A percentile compares a stretch with the other conserved stretches of the same genome.
Evolutionary conservation across 306 rosid genomes (phyloP).

Genomic region (Purshia tridentata): DNA sequence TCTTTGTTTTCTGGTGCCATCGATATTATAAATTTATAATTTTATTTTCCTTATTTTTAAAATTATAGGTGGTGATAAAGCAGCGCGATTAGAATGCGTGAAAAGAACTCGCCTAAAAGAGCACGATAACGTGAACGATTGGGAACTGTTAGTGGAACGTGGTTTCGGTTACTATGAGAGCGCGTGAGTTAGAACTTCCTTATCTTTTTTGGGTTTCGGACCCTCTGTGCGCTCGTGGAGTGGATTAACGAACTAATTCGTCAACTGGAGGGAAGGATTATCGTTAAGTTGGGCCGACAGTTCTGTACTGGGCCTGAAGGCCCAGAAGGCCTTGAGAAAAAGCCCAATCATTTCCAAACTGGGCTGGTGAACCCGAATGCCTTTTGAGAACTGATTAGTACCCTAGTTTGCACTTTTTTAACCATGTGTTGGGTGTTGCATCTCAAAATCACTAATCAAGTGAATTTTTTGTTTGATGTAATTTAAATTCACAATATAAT

Average conservation of each 20-base stretch:
- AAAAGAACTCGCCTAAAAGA: background rate
- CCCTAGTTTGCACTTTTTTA: too few species aligned
- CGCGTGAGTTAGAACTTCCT: slow-evolving; percentile 9
- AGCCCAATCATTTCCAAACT: background rate
- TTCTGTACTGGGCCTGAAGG: background rate
- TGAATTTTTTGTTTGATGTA: too few species aligned
- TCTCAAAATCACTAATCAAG: too few species aligned
- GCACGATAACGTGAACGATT: background rate
- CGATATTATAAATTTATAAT: background rate
- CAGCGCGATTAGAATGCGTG: background rate
- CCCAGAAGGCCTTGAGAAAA: background rate
- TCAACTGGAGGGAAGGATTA: background rate
- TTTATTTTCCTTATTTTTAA: background rate
- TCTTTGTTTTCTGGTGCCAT: too few species aligned
- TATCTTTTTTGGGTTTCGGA: slow-evolving; percentile 20
- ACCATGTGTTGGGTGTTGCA: too few species aligned
- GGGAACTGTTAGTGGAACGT: slow-evolving; percentile 1
- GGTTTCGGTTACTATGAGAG: background rate
- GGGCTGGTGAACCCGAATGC: background rate
- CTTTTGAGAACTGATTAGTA: too few species aligned
- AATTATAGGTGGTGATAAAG: background rate
- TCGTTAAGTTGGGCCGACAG: background rate
- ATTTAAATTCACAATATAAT: too few species aligned
- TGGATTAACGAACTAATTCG: slow-evolving; percentile 16
- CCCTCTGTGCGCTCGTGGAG: background rate